Evolutionary conservation across 192 early-diverging fungal species (phyloP).

Genomic region (Coemansia sp.): DNA sequence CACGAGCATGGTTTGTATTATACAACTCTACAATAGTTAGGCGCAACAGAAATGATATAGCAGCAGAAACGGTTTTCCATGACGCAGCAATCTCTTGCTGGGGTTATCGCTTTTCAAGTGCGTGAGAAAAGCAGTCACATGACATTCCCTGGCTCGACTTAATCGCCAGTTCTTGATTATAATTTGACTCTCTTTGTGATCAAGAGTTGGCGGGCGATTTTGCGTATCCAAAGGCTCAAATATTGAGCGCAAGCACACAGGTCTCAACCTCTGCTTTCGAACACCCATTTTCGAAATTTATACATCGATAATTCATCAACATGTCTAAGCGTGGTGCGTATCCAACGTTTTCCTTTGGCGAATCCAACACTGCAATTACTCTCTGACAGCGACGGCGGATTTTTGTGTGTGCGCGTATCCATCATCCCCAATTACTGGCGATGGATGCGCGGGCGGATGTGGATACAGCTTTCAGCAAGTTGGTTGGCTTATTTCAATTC

Average conservation of each 20-base stretch:
- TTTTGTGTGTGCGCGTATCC: neutral
- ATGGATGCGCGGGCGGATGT: slow-evolving; percentile 8
- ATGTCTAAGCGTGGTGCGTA: slow-evolving; percentile 53
- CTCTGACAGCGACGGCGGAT: neutral
- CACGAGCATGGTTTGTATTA: neutral
- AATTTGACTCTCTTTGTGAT: neutral
- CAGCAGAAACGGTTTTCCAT: neutral
- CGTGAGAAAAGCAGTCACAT: neutral
- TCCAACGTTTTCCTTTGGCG: slow-evolving; percentile 14
- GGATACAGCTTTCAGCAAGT: neutral
- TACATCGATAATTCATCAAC: slow-evolving; percentile 20
- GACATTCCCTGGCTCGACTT: neutral
- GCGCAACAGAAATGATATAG: neutral
- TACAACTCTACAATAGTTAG: neutral
- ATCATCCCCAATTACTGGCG: neutral
- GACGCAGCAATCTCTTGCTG: neutral
- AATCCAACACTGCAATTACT: neutral
- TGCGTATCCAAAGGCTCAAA: neutral
- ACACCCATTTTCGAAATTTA: slow-evolving; percentile 13
- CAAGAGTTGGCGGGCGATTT: neutral
- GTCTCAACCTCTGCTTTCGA: neutral
- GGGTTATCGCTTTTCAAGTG: too few relatives aligned
- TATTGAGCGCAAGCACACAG: neutral
- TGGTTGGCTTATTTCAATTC: neutral
- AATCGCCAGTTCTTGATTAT: neutral